Conservation (phyloP, 2,329 filamentous ascomycete species). For the Aaosphaeria arxii region DNA sequence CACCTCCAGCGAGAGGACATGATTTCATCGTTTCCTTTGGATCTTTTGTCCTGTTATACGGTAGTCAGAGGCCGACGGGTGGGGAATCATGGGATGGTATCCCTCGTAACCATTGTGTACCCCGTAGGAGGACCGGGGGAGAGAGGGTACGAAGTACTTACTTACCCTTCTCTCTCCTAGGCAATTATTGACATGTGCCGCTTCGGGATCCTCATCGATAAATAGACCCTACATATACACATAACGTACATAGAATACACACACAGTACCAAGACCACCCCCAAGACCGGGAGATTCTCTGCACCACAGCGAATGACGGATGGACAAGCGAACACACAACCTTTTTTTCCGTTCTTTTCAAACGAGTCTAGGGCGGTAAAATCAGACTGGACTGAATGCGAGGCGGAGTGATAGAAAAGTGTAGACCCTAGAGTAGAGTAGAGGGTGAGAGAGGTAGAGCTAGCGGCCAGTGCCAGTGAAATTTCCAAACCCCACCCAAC, state of each 20-base stretch:
- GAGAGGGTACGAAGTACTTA: no score
- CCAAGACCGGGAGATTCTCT: slow-evolving; percentile 16
- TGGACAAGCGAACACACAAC: no score
- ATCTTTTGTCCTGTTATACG: no score
- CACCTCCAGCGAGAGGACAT: no score
- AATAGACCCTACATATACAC: slow-evolving; percentile 7
- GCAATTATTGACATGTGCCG: slow-evolving; percentile 15
- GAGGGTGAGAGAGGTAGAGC: slow-evolving; percentile 31
- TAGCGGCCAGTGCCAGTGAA: slow-evolving; percentile 24
- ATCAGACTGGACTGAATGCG: slow-evolving; percentile 13
- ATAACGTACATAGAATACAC: slow-evolving; percentile 10
- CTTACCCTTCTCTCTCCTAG: no score
- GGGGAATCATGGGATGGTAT: no score
- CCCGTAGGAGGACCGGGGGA: no score
- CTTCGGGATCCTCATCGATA: slow-evolving; percentile 6
- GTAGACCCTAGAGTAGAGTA: no score
- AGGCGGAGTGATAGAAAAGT: no score
- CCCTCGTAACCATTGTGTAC: no score
- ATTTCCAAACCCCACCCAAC: slow-evolving; percentile 34
- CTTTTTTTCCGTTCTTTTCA: slow-evolving; percentile 15
- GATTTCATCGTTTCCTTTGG: no score
- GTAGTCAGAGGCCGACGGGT: no score
- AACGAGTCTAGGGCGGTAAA: slow-evolving; percentile 26
- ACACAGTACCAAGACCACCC: slow-evolving; percentile 16
- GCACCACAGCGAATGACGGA: not conserved